Conservation (phyloP, 768 basidiomycete genomes). For the Trichaptum fuscoviolaceum region DNA sequence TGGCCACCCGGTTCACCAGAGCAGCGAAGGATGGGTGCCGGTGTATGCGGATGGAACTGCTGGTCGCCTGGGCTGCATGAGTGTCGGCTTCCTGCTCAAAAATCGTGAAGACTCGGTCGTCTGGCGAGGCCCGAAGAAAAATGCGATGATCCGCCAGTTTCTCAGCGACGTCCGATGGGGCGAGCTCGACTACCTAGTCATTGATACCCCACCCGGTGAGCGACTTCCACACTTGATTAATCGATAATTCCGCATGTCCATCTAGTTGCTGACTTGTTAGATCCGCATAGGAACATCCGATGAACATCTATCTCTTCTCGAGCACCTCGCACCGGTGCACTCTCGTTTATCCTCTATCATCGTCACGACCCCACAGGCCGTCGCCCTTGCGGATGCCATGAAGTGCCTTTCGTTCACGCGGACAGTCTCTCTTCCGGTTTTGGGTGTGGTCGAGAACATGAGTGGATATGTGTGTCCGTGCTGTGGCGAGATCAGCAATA, state of each 20-base stretch:
- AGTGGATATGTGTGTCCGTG: constrained; percentile 97
- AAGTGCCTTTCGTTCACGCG: constrained; percentile 96
- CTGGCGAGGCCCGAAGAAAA: constrained; percentile 98
- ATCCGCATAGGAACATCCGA: constrained; percentile 84
- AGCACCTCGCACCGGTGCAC: constrained; percentile 85
- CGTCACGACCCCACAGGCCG: constrained; percentile 96
- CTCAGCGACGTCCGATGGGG: constrained; percentile 94
- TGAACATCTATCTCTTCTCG: constrained; percentile 93
- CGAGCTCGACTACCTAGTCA: constrained; percentile 84
- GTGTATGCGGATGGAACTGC: constrained; percentile 85
- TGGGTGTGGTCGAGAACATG: constrained; percentile 98
- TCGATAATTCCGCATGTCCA: constrained; percentile 7
- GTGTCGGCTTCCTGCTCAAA: constrained; percentile 91
- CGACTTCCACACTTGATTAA: neutral
- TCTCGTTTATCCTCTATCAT: constrained; percentile 76
- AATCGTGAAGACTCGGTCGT: constrained; percentile 90
- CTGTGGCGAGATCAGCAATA: constrained; percentile 90
- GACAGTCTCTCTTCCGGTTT: constrained; percentile 76
- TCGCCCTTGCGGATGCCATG: constrained; percentile 90
- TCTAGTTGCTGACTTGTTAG: constrained; percentile 14
- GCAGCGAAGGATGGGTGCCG: constrained; percentile 95
- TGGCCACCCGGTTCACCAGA: constrained; percentile 84
- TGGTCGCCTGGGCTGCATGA: constrained; percentile 87
- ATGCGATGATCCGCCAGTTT: constrained; percentile 97
- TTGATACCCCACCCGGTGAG: constrained; percentile 94